phyloP scores from a whole-genome alignment of 257 asterid species.

The Solanum verrucosum region DNA sequence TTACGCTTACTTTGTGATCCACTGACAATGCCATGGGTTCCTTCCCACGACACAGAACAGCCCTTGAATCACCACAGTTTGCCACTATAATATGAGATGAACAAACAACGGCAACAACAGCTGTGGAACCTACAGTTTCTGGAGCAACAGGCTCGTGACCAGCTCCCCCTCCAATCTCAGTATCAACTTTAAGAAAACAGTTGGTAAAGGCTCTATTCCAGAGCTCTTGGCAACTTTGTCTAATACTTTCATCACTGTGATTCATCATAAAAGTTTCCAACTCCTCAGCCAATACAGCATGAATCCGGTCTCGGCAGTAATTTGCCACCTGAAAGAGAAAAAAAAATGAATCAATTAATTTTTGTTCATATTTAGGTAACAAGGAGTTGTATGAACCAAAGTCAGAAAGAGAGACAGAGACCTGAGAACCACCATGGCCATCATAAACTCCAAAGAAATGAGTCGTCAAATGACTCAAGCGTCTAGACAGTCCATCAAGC shows the following conservation, averaged over 20 bases:
- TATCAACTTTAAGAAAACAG: conserved; percentile 80
- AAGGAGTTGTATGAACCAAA: neutral
- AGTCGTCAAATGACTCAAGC: conserved; percentile 60
- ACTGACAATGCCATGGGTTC: conserved; percentile 65
- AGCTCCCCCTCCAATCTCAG: conserved; percentile 58
- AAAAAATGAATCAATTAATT: neutral
- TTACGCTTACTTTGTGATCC: conserved; percentile 70
- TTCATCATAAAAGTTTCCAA: conserved; percentile 31
- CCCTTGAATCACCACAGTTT: conserved; percentile 95
- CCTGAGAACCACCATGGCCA: conserved; percentile 99
- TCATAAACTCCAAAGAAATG: conserved; percentile 97
- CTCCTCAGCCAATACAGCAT: conserved; percentile 61
- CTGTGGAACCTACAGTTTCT: conserved; percentile 93
- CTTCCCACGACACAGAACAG: conserved; percentile 88
- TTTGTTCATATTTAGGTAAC: neutral
- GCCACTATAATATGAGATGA: conserved; percentile 93
- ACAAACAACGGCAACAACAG: conserved; percentile 80
- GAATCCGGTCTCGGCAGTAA: conserved; percentile 76
- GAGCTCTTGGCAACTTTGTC: conserved; percentile 36
- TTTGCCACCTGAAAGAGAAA: conserved; percentile 63
- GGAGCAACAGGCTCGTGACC: conserved; percentile 58
- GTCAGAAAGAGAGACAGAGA: conserved; percentile 7
- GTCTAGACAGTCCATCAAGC: conserved; percentile 33
- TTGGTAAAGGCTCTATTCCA: conserved; percentile 63
- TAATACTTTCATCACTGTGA: conserved; percentile 11